Percentiles rank a stretch among this genome's conserved stretches.
Evolutionary conservation across 2,329 filamentous ascomycete species (phyloP).

Genomic region (Colletotrichum endophyticum): DNA sequence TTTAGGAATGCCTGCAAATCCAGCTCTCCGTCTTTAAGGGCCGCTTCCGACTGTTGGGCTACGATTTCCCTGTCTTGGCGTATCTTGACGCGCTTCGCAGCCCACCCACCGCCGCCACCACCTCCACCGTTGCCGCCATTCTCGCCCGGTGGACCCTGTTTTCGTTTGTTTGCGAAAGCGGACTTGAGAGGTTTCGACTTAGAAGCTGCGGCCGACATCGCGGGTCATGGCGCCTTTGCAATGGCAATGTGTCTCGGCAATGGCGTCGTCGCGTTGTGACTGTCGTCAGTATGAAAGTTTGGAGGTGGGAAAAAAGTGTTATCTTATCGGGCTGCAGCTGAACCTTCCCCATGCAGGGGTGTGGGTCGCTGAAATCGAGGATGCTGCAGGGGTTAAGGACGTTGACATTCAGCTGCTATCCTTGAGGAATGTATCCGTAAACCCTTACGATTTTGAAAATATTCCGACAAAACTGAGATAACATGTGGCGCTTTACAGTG

Average conservation of each 20-base stretch:
- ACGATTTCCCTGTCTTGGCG: slow-evolving; percentile 54
- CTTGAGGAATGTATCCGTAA: background rate
- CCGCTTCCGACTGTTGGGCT: slow-evolving; percentile 54
- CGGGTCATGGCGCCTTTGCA: slow-evolving; percentile 4
- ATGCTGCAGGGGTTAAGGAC: background rate
- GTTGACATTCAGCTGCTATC: background rate
- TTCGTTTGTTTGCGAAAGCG: slow-evolving; percentile 28
- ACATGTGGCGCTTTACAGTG: fast-evolving
- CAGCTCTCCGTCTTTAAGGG: slow-evolving; percentile 75
- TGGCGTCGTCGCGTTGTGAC: slow-evolving; percentile 5
- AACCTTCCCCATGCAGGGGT: background rate
- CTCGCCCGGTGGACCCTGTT: slow-evolving; percentile 23
- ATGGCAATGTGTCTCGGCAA: background rate
- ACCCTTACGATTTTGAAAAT: background rate
- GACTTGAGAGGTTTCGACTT: slow-evolving; percentile 8
- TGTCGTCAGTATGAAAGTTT: background rate
- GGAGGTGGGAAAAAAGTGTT: slow-evolving; percentile 5
- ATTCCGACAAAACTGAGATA: background rate
- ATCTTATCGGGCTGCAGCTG: slow-evolving; percentile 9
- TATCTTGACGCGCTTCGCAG: slow-evolving; percentile 50
- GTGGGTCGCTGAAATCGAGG: background rate
- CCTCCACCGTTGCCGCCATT: slow-evolving; percentile 23
- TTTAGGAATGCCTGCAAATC: slow-evolving; percentile 85
- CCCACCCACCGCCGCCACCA: slow-evolving; percentile 24
- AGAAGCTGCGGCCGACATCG: slow-evolving; percentile 16